Conservation (phyloP, 306 rosid genomes). For the Quercus agrifolia region DNA sequence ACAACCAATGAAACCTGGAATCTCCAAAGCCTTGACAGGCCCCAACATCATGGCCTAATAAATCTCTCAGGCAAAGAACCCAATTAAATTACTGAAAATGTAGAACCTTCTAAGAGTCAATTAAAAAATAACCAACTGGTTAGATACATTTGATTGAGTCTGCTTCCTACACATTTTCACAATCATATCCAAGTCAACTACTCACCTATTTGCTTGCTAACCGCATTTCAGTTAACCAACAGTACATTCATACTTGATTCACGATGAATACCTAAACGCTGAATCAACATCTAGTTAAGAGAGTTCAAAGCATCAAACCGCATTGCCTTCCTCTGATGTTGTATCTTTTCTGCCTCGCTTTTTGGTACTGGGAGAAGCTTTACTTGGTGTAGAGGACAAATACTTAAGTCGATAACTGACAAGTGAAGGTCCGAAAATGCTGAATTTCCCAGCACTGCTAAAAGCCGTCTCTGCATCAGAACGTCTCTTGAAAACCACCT, state of each 20-base stretch:
- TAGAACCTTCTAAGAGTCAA: not conserved
- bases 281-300: not conserved
- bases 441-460: constrained; percentile 81
- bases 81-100: not conserved
- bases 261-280: not conserved
- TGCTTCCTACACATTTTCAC: constrained; percentile 15
- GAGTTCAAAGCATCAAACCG: constrained; percentile 24
- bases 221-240: constrained; percentile 2
- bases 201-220: constrained; percentile 28
- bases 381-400: constrained; percentile 26
- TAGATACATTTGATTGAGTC: constrained; percentile 5
- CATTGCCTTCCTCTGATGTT: constrained; percentile 20
- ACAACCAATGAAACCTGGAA: too few relatives aligned
- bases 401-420: constrained; percentile 79
- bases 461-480: constrained; percentile 75
- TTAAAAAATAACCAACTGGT: constrained; percentile 5
- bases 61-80: not conserved
- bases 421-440: constrained; percentile 76
- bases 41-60: not conserved
- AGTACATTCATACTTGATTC: not conserved
- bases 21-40: not conserved
- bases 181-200: constrained; percentile 7
- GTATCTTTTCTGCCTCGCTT: constrained; percentile 35
- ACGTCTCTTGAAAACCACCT: constrained; percentile 59
- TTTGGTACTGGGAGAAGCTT: constrained; percentile 16